Evolutionary conservation across 441 rosid species (phyloP).

Genomic region (Gossypium laxum): DNA sequence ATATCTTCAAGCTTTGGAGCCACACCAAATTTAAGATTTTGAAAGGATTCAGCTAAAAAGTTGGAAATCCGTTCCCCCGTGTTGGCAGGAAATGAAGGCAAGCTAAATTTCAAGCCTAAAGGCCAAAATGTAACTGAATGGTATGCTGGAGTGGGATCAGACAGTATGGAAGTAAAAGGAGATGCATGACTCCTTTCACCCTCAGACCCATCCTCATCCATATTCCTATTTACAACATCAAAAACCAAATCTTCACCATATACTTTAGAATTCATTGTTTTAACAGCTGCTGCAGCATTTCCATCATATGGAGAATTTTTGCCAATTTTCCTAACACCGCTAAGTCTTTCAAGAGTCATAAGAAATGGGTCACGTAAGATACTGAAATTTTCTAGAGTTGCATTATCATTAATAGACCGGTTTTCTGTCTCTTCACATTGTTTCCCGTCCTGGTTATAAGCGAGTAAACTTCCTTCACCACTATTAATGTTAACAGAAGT

Average conservation of each 20-base stretch:
- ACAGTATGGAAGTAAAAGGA: constrained; percentile 27
- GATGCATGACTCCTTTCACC: constrained; percentile 25
- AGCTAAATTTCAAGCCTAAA: constrained; percentile 20
- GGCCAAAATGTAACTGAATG: constrained; percentile 30
- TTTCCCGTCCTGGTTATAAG: constrained; percentile 23
- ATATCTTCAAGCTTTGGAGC: constrained; percentile 50
- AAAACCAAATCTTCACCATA: constrained; percentile 24
- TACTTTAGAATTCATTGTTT: constrained; percentile 18
- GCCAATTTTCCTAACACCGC: constrained; percentile 27
- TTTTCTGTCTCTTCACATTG: constrained; percentile 20
- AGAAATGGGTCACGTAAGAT: constrained; percentile 52
- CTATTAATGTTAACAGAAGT: constrained; percentile 14
- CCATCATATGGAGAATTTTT: constrained; percentile 27
- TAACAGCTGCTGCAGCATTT: constrained; percentile 22
- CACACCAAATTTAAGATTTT: constrained; percentile 35
- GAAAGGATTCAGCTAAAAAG: constrained; percentile 31
- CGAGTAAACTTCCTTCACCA: constrained; percentile 25
- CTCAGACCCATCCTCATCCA: constrained; percentile 23
- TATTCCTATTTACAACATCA: constrained; percentile 23
- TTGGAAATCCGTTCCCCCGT: constrained; percentile 29
- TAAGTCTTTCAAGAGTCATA: constrained; percentile 38
- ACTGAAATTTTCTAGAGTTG: constrained; percentile 23
- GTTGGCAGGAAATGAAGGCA: constrained; percentile 30
- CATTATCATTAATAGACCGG: constrained; percentile 20
- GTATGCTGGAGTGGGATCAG: constrained; percentile 26